Base-by-base conservation (phyloP, 192 early-diverging fungal genomes). In the Coemansia sp. region DNA sequence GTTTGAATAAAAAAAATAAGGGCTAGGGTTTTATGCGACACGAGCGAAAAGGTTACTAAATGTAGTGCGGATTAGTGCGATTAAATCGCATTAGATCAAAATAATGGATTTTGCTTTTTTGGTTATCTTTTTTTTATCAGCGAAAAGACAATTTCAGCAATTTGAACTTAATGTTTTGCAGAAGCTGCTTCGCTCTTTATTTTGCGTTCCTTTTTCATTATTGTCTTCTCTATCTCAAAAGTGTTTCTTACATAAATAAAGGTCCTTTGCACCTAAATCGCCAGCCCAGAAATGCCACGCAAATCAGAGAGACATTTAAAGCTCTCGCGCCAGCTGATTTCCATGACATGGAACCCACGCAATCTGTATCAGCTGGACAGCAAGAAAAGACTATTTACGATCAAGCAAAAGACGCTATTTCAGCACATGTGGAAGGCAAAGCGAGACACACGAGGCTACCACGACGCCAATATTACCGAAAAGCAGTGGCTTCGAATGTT, bases 341-440 rank as follows among this genome's bases (percentile, higher is more conserved):
- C 95, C 64, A 93, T 97, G 94, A 94, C 94, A 45, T 99, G 97
- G 97, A 88, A 95, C 86, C 90, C 90, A 71, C 87, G 89, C 84
- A 97, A 96, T 82, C 85, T 97, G 59, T 97, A 88, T 86, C 92
- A 91, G 75, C 86, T 96, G 56, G 84, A 87, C 20, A 75, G 79
- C 17, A 88, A 89, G 50, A 76, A 61, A 14, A 45, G 50, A 11
- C 70, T 85, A 46, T 76, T 79, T 51, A 68, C 57, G 11, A 72
- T 75, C 48, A 84, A 80, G 55, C 72, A 81, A 22, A 88, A 84
- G 65, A 89, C 91, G 61, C 85, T 95, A 20, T 99, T 90, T 83
- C 94, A 97, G 84, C 93, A 96, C 75, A 93, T 92, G 78, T 99
- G 95, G 95, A 82, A 86, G 67, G 92, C 95, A 22, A 99, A 99